Evolutionary conservation across 2,329 filamentous ascomycete species (phyloP), one percentile per base, ranked within the genome.

Genomic region (Thelonectria discophora): DNA sequence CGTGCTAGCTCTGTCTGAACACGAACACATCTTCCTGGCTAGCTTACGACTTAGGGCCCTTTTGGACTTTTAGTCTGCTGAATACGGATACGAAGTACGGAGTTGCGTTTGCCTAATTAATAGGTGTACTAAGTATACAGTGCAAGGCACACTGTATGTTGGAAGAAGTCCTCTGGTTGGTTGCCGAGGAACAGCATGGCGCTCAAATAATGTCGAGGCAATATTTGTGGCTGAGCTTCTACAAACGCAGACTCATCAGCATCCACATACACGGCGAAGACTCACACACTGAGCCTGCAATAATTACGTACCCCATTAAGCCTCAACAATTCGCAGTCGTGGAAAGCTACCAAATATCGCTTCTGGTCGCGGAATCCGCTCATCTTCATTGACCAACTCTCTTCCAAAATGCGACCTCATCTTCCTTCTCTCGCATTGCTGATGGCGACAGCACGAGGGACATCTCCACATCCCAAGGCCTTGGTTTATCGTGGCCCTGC

Each of bases 401-500:
- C 11, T 37, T 37, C 34, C 34, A 37, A 42, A 51, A 40, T 51
- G 32, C 48, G 32, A 18, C 10, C 13, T 17, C 10, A 4, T 40
- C n/a, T 40, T 5, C 9, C 40, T 13, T 3, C 15, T 2, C 42
- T 52, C 8, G 37, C 49, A 17, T 11, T 27, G 2, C 24, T 52
- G 27, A 27, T 34, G 18, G 17, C 37, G 8, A 21, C 20, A 17
- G 18, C 37, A 18, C 5, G 9, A 17, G 20, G 37, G 7, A 11
- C 37, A 42, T 43, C 34, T 5, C 20, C 43, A 17, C 11, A 32
- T 9, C 43, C 46, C 21, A 62, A 49, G 30, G 67, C 67, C 15
- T 52, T 72, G 6, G 69, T 72, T 15, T 72, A 71, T 55, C 67
- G 67, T 17, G 67, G 68, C 7, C 60, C 64, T 1, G 55, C 61